phyloP scores from a whole-genome alignment of 2,329 filamentous ascomycete species.

The Bipolaris oryzae region DNA sequence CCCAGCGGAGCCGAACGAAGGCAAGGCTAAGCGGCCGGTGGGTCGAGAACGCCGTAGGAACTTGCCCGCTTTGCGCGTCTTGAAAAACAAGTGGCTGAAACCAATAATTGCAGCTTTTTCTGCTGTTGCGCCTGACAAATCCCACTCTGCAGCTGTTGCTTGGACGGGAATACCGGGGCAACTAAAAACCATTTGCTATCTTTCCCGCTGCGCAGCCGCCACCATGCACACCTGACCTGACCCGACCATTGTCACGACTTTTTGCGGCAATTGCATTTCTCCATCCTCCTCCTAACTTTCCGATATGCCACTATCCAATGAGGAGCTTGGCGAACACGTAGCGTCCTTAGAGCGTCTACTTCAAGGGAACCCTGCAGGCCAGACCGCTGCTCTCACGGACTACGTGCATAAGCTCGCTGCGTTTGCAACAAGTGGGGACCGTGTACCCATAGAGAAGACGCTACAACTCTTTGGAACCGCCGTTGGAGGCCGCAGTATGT shows the following conservation, averaged over 20 bases:
- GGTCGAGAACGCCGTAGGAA: constrained; percentile 15
- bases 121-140: neutral
- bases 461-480: constrained; percentile 41
- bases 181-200: constrained; percentile 8
- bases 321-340: constrained; percentile 25
- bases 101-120: constrained; percentile 11
- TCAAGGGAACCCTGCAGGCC: constrained; percentile 20
- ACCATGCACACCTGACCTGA: constrained; percentile 20
- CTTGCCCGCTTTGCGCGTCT: constrained; percentile 9
- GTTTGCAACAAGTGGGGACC: constrained; percentile 14
- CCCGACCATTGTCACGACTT: constrained; percentile 15
- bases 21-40: constrained; percentile 18
- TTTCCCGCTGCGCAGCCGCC: constrained; percentile 5
- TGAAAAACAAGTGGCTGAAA: constrained; percentile 17
- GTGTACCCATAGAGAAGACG: constrained; percentile 22
- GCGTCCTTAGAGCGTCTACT: constrained; percentile 24
- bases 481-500: constrained; percentile 41
- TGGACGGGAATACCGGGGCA: constrained; percentile 1
- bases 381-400: constrained; percentile 22
- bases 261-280: constrained; percentile 8
- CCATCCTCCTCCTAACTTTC: constrained; percentile 5
- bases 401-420: constrained; percentile 23
- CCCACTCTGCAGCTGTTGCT: constrained; percentile 2
- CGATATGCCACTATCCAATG: constrained; percentile 27
- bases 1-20: constrained; percentile 25